Evolutionary conservation across 2,329 filamentous ascomycete species (phyloP).

Genomic region (Scolecobasidium constrictum): DNA sequence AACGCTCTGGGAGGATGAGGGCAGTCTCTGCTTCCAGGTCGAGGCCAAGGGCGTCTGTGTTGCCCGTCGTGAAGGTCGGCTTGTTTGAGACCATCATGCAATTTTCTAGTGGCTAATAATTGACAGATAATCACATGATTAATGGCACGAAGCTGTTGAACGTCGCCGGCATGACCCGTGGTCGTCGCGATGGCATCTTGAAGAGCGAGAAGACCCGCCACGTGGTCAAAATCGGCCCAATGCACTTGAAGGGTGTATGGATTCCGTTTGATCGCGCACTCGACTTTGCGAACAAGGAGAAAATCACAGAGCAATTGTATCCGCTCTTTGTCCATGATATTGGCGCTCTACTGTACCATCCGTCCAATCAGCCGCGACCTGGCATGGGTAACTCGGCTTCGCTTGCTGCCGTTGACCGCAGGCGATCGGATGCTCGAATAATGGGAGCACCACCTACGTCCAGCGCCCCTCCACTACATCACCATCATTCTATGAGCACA

Average conservation of each 20-base stretch:
- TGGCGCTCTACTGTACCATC: slow-evolving; percentile 84
- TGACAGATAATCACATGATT: slow-evolving; percentile 92
- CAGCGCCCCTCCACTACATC: slow-evolving; percentile 58
- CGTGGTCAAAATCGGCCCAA: slow-evolving; percentile 97
- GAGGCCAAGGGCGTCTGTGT: slow-evolving; percentile 95
- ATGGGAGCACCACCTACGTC: slow-evolving; percentile 37
- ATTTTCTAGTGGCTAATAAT: slow-evolving; percentile 11
- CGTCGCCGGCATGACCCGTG: slow-evolving; percentile 95
- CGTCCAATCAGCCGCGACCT: slow-evolving; percentile 72
- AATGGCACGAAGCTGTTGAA: slow-evolving; percentile 96
- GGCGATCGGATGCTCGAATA: slow-evolving; percentile 44
- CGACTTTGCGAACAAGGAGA: slow-evolving; percentile 98
- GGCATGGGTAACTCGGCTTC: slow-evolving; percentile 51
- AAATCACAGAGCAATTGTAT: slow-evolving; percentile 92
- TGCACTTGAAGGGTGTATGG: slow-evolving; percentile 98
- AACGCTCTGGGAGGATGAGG: slow-evolving; percentile 96
- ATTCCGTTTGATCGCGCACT: slow-evolving; percentile 96
- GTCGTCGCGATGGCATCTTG: slow-evolving; percentile 85
- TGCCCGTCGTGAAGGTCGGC: slow-evolving; percentile 74
- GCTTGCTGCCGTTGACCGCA: slow-evolving; percentile 66
- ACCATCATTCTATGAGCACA: slow-evolving; percentile 57
- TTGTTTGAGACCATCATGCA: too few species aligned
- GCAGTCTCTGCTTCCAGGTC: slow-evolving; percentile 94
- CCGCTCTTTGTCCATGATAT: slow-evolving; percentile 98
- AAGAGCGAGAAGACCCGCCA: slow-evolving; percentile 97